Evolutionary conservation across 352 stramenopile species (phyloP), one percentile per base, ranked within the genome.

Genomic region (Phytophthora macrochlamydospora): DNA sequence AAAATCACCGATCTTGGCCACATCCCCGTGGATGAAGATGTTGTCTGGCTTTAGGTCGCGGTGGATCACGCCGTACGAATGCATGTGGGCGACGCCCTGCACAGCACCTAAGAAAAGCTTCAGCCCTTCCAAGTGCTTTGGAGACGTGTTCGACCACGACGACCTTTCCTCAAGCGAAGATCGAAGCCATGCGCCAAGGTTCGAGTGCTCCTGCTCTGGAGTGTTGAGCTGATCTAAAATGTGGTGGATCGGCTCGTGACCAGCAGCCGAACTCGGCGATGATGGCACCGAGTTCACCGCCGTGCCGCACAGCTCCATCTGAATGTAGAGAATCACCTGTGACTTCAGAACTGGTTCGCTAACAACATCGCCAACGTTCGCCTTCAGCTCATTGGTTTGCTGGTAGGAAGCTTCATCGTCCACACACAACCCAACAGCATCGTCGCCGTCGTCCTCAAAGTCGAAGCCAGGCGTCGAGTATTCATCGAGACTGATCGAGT

Each of bases 41-140:
- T 91, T 91, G 56, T 91, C 83, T 5, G 83, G 83, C 44, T 91
- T 91, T 51, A 91, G 55, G 64, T 91, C 83, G n/a, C 83, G 83
- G 67, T 91, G 83, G 40, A 91, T 90, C 49, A 91, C 77, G 3
- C 81, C 80, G 43, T 79, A 73, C 13, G 82, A 83, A 62, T 95
- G 87, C 71, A 95, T 85, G 56, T 95, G 85, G 29, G 85, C 69
- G 28, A 93, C 85, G 35, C 87, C 86, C 55, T 89, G 75, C 8
- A 90, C 81, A 40, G 86, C 81, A 32, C 79, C 73, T 1, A 84
- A 59, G 57, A 93, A 90, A 13, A 93, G 69, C 42, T 81, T 81
- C 30, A 94, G 56, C 0, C 84, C 86, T 32, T 90, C 79, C 4
- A 72, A 63, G 56, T 94, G 84, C 57, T 76, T 86, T 7, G 67